Evolutionary conservation across 2,329 filamentous ascomycete species (phyloP), one percentile per base, ranked within the genome.

Genomic region (Tolypocladium paradoxum): DNA sequence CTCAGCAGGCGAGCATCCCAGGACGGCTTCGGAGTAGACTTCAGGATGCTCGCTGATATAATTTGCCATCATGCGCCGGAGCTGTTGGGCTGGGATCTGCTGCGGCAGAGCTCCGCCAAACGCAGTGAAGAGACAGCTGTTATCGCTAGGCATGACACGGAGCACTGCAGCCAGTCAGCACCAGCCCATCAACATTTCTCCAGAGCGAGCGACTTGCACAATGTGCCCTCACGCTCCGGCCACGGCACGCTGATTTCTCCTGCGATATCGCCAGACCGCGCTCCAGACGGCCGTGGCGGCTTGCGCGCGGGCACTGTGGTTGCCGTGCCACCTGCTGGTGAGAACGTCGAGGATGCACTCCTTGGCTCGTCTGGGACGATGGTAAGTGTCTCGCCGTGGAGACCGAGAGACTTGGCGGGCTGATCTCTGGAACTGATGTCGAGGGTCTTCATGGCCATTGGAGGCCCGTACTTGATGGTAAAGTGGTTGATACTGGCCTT

Each of bases 111-210:
- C 87, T 52, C 85, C 87, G 18, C 88, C 88, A 48, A 97, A 84
- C 0, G 92, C 91, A 31, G 90, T 87, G 70, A 96, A 97, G 63
- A 97, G 83, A 70, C 92, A 97, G 54, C 85, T 90, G 69, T 96
- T 96, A 69, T 97, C 92, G 64, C 96, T 92, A 5, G 91, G 90
- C 92, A 97, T 96, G 50, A 97, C 88, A 16, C 92, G 85, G 20
- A 96, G 79, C 9, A 95, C 87, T 82, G 45, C 6, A 20, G 81
- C 11, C 3, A 22, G 48, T 62, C 22, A 62, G 51, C 33, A 33
- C 35, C 16, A 20, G 20, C 34, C 34, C 11, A 36, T 7, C 16
- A 34, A 8, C 22, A 34, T 18, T 36, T 29, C 22, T 6, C n/a
- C 18, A 20, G 6, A 27, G 4, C 18, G 14, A 18, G 18, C 22